Evolutionary conservation across 768 basidiomycete genomes (phyloP).

Genomic region (Nidularia sp.): DNA sequence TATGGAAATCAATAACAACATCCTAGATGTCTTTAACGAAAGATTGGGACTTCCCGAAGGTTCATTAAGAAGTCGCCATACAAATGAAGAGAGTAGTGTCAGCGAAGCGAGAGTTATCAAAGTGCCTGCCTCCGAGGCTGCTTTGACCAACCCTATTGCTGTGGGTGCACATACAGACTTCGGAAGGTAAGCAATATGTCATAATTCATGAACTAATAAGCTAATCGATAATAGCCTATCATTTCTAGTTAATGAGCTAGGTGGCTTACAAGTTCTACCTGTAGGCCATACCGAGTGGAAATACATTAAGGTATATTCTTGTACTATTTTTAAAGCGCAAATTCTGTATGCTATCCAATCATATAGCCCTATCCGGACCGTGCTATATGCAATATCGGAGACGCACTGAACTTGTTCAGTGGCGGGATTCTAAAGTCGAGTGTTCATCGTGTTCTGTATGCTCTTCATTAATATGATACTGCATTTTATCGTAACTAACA

Average conservation of each 20-base stretch:
- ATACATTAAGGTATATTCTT: slow-evolving; percentile 48
- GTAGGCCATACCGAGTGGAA: slow-evolving; percentile 57
- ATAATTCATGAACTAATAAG: slow-evolving; percentile 9
- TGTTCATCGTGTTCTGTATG: slow-evolving; percentile 55
- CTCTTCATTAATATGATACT: not conserved
- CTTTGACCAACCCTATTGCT: slow-evolving; percentile 11
- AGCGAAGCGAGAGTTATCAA: slow-evolving; percentile 52
- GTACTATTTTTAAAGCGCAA: not conserved
- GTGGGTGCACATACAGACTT: slow-evolving; percentile 68
- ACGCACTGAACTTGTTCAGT: slow-evolving; percentile 53
- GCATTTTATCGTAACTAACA: not conserved
- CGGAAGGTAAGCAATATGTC: slow-evolving; percentile 34
- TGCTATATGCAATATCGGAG: slow-evolving; percentile 55
- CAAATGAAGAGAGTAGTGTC: slow-evolving; percentile 37
- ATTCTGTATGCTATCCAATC: not conserved
- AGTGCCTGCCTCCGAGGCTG: slow-evolving; percentile 30
- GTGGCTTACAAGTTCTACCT: slow-evolving; percentile 60
- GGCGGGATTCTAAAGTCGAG: slow-evolving; percentile 59
- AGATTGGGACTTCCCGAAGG: slow-evolving; percentile 47
- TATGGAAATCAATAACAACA: slow-evolving; percentile 42
- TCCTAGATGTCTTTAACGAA: slow-evolving; percentile 49
- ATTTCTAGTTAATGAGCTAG: slow-evolving; percentile 59
- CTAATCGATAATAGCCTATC: slow-evolving; percentile 37
- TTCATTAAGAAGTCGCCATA: slow-evolving; percentile 37
- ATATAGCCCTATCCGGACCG: slow-evolving; percentile 43